A percentile compares a stretch with the other conserved stretches of the same genome.
These are phyloP conservation scores for Nyctanthes arbortristis DNA, from an alignment of 257 asterid genomes.

Conservation along the genomic window DNA sequence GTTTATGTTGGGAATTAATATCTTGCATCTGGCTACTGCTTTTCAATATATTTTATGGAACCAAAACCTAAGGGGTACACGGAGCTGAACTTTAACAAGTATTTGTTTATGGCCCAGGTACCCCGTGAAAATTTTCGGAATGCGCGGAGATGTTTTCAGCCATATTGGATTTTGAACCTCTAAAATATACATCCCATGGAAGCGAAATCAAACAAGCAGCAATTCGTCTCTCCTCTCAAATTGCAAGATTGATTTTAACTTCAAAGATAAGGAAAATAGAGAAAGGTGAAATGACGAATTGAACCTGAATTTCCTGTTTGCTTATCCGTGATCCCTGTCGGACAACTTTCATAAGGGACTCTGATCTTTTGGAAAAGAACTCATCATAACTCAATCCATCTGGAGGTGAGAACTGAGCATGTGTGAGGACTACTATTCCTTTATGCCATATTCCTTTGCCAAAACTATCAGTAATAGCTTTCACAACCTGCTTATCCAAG, in stretches of 20 bases:
- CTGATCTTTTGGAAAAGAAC: constrained; percentile 80
- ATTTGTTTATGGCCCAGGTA: background rate
- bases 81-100: background rate
- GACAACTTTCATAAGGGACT: constrained; percentile 75
- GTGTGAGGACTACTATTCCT: constrained; percentile 82
- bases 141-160: background rate
- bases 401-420: constrained; percentile 98
- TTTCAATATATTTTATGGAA: background rate
- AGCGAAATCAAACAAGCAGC: background rate
- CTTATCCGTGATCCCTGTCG: constrained; percentile 70
- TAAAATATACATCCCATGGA: background rate
- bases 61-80: background rate
- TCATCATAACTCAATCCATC: constrained; percentile 90
- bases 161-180: background rate
- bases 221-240: background rate
- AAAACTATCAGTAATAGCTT: constrained; percentile 79
- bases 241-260: constrained; percentile 3
- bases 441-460: constrained; percentile 88
- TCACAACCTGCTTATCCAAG: constrained; percentile 85
- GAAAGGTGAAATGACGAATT: constrained; percentile 4
- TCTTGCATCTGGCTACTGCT: background rate
- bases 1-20: background rate
- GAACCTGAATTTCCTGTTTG: constrained; percentile 63
- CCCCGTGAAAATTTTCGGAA: background rate
- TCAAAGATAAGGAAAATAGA: background rate